Conservation (phyloP, 257 asterid species). For the Ligustrum vulgare region DNA sequence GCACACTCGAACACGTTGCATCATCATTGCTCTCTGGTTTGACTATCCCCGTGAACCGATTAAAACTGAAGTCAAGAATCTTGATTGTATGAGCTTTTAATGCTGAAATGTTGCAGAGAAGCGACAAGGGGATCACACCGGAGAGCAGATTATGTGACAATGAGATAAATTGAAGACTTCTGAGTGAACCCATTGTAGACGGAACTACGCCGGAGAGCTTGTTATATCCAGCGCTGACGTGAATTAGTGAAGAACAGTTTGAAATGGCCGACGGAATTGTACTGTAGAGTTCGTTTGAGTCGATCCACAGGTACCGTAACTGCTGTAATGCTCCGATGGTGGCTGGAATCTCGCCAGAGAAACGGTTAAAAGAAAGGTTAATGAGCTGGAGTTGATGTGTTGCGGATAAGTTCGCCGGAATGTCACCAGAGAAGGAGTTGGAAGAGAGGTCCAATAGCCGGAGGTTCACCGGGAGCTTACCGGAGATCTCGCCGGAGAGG, state of each 20-base stretch:
- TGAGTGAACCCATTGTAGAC: slow-evolving; percentile 53
- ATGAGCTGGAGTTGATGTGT: slow-evolving; percentile 54
- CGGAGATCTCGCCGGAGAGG: slow-evolving; percentile 45
- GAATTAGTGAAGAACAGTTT: slow-evolving; percentile 68
- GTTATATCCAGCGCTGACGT: slow-evolving; percentile 64
- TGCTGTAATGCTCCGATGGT: slow-evolving; percentile 48
- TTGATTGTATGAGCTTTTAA: slow-evolving; percentile 50
- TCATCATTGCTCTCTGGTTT: slow-evolving; percentile 22
- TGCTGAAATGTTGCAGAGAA: slow-evolving; percentile 51
- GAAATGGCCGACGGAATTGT: slow-evolving; percentile 77
- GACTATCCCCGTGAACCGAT: slow-evolving; percentile 73
- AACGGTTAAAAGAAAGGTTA: slow-evolving; percentile 57
- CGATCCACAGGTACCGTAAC: slow-evolving; percentile 61
- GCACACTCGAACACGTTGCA: slow-evolving; percentile 41
- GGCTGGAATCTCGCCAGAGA: slow-evolving; percentile 68
- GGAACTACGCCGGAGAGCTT: slow-evolving; percentile 69
- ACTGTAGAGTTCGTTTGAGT: slow-evolving; percentile 54
- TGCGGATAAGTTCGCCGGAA: slow-evolving; percentile 52
- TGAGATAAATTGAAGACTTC: slow-evolving; percentile 53
- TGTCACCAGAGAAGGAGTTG: slow-evolving; percentile 52
- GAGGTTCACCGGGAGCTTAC: slow-evolving; percentile 35
- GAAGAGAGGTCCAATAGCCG: slow-evolving; percentile 63
- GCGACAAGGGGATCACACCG: slow-evolving; percentile 62
- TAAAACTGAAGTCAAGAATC: slow-evolving; percentile 61
- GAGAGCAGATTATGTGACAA: slow-evolving; percentile 56